Evolutionary conservation across 2,329 filamentous ascomycete genomes (phyloP).

Genomic region (Phyllosticta paracitricarpa): DNA sequence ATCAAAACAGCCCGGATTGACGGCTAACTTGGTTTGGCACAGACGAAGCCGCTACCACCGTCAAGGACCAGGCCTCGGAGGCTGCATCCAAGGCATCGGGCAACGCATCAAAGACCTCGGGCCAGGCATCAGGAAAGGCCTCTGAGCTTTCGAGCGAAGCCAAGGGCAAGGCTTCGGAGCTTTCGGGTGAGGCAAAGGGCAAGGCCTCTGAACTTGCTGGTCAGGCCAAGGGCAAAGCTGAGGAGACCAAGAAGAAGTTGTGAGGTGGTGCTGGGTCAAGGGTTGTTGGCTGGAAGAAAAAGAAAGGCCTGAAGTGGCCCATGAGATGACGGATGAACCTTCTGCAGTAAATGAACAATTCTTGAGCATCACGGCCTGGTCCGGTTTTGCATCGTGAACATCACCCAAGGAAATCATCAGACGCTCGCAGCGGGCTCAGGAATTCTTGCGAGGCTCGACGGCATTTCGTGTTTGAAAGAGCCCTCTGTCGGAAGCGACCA

Average conservation of each 20-base stretch:
- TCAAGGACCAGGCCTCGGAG: constrained; percentile 39
- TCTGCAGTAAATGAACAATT: neutral
- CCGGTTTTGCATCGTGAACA: neutral
- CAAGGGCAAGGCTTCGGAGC: constrained; percentile 30
- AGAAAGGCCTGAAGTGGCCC: neutral
- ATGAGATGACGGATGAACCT: neutral
- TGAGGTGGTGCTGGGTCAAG: neutral
- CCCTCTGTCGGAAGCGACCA: too few relatives aligned
- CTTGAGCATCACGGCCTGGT: neutral
- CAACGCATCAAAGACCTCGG: constrained; percentile 20
- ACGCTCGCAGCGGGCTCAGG: too few relatives aligned
- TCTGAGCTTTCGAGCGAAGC: constrained; percentile 22
- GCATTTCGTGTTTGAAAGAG: too few relatives aligned
- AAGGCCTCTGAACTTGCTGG: constrained; percentile 31
- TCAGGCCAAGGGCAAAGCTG: constrained; percentile 38
- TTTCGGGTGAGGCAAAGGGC: constrained; percentile 32
- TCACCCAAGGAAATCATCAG: too few relatives aligned
- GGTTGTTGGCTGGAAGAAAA: neutral
- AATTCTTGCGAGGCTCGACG: too few relatives aligned
- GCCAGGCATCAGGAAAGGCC: constrained; percentile 29
- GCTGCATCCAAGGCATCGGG: constrained; percentile 35
- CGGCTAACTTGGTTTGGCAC: constrained; percentile 6
- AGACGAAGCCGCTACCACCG: constrained; percentile 42
- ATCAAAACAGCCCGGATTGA: neutral
- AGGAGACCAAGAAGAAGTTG: constrained; percentile 21